These are phyloP conservation scores for Cyclostephanos tholiformis DNA, from an alignment of 108 stramenopile species.

Conservation along the genomic window DNA sequence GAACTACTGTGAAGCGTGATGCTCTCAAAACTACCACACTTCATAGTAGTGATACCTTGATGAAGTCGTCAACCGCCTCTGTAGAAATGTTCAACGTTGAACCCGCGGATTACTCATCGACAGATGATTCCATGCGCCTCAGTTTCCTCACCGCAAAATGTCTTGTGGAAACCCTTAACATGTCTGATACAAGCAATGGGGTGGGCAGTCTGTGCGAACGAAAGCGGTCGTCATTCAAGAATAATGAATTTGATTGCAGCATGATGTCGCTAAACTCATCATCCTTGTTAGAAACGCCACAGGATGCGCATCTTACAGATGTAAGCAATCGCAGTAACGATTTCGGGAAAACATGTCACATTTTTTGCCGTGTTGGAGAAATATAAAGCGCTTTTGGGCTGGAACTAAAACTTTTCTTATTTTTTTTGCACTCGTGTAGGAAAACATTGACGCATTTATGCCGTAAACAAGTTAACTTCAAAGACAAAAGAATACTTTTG, in stretches of 20 bases:
- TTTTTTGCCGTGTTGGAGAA: too few relatives aligned
- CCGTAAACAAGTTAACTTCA: slow-evolving; percentile 38
- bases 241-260: background rate
- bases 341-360: background rate
- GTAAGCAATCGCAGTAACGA: background rate
- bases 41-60: background rate
- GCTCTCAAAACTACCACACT: background rate
- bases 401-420: too few relatives aligned
- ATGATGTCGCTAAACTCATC: slow-evolving; percentile 25
- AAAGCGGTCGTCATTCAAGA: background rate
- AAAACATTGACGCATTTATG: background rate
- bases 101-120: background rate
- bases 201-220: background rate
- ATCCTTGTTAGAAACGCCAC: slow-evolving; percentile 25
- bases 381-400: too few relatives aligned
- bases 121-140: slow-evolving; percentile 14
- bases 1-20: background rate
- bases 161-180: slow-evolving; percentile 19
- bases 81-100: slow-evolving; percentile 5
- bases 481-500: slow-evolving; percentile 52
- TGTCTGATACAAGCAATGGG: slow-evolving; percentile 7
- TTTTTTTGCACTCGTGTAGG: too few relatives aligned
- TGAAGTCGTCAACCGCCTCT: background rate
- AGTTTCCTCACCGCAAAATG: slow-evolving; percentile 26
- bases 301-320: background rate